Percentiles rank a stretch among this genome's conserved stretches.
Conservation (phyloP, 768 basidiomycete species). For the Phaeotremella skinneri region DNA sequence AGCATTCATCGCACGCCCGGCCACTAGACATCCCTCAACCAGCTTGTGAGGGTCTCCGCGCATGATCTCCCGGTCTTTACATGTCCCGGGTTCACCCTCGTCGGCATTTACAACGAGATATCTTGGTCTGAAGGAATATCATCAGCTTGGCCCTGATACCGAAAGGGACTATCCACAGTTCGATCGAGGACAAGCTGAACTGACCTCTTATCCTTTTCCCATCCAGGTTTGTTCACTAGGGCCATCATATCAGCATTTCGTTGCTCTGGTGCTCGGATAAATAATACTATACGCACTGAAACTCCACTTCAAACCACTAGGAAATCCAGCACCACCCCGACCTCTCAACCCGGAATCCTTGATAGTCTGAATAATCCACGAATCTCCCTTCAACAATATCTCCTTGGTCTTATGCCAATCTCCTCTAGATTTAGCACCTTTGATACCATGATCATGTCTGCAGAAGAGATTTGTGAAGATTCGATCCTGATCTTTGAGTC, state of each 20-base stretch:
- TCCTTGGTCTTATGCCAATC: constrained; percentile 99
- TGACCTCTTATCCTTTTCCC: constrained; percentile 88
- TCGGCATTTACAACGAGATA: constrained; percentile 98
- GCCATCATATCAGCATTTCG: neutral
- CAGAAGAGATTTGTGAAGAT: constrained; percentile 84
- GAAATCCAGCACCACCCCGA: constrained; percentile 95
- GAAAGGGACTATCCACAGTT: neutral
- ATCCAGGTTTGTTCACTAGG: constrained; percentile 99
- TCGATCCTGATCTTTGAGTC: constrained; percentile 70
- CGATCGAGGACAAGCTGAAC: constrained; percentile 2
- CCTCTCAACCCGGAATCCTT: constrained; percentile 95
- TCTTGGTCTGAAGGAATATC: constrained; percentile 62
- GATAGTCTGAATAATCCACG: constrained; percentile 93
- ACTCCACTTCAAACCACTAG: constrained; percentile 88
- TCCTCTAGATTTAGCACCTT: constrained; percentile 87
- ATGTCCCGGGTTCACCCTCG: constrained; percentile 97
- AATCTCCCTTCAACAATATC: constrained; percentile 88
- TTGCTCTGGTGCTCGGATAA: neutral
- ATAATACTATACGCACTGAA: constrained; percentile 34
- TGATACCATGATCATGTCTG: constrained; percentile 84
- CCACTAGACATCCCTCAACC: constrained; percentile 94
- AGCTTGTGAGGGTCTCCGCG: constrained; percentile 98
- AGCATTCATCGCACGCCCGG: constrained; percentile 95
- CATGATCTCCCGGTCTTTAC: constrained; percentile 97
- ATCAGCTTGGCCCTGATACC: neutral